Base-by-base conservation (phyloP, 1,284 basidiomycete genomes). In the Phenoliferia sp. region DNA sequence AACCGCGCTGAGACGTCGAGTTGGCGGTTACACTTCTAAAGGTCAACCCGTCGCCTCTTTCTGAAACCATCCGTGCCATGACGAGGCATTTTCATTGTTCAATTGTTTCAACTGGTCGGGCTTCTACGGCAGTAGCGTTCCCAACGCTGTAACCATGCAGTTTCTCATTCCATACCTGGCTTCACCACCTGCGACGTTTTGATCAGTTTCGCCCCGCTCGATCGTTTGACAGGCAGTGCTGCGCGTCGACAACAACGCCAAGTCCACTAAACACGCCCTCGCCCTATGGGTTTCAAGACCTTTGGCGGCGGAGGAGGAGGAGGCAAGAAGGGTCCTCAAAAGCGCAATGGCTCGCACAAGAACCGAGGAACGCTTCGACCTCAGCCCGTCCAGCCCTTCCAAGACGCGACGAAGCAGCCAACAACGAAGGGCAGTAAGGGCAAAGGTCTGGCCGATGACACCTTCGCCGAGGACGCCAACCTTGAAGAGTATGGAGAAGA, bases 401-500 rank as follows among this genome's bases (percentile, higher is more conserved):
- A 78, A 77, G 62, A 70, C 69, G 29, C 63, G 73, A 79, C 54
- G 5, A 31, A 31, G 54, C 7, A n/a, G 19, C 15, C 39, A 12
- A 22, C 39, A 22, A 12, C 12, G 12, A 22, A 12, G 39, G 12
- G 12, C 39, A 44, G 22, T 12, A 44, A 44, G 39, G 12, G 39
- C 39, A 12, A 44, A n/a, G n/a, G n/a, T 22, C 12, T 22, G 39
- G 39, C 39, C 39, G 39, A 44, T 12, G 12, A 12, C 39, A 12
- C 39, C 22, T 22, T 22, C 39, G 39, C 5, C n/a, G 5, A 35
- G 78, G 79, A 69, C 72, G 76, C 39, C 74, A 79, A 52, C 75
- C 78, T 79, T 59, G 73, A 75, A 32, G 68, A 68, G 33, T 70
- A 71, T 34, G 74, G 71, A 36, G 73, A 74, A 75, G 70, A 73